phyloP scores from a whole-genome alignment of 805 yeast species.

The Scheffersomyces spartinae region DNA sequence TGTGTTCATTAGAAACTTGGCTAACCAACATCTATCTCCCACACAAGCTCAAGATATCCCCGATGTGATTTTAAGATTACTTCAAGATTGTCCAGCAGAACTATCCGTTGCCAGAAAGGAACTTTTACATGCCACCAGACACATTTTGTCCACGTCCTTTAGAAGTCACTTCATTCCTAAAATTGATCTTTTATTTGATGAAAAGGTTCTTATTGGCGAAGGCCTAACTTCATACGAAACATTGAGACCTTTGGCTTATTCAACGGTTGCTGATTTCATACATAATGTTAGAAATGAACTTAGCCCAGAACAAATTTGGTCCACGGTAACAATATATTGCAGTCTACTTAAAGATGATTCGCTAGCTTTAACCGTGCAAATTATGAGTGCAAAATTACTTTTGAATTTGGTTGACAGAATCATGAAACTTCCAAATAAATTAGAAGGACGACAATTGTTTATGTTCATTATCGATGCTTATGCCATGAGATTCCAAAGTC shows the following conservation, averaged over 20 bases:
- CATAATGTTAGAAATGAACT: constrained; percentile 84
- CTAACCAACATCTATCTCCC: constrained; percentile 42
- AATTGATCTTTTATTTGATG: constrained; percentile 76
- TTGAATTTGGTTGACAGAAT: constrained; percentile 84
- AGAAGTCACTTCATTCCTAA: constrained; percentile 74
- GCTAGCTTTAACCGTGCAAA: constrained; percentile 81
- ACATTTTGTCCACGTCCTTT: constrained; percentile 85
- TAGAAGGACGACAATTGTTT: constrained; percentile 74
- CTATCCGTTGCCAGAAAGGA: constrained; percentile 87
- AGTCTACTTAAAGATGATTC: constrained; percentile 69
- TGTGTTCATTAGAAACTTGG: constrained; percentile 75
- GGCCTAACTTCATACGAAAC: constrained; percentile 89
- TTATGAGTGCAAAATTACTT: constrained; percentile 88
- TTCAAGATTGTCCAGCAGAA: constrained; percentile 95
- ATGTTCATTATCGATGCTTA: constrained; percentile 82
- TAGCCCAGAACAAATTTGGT: constrained; percentile 74
- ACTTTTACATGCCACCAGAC: constrained; percentile 85
- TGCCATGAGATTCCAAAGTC: constrained; percentile 65
- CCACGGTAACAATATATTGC: constrained; percentile 76
- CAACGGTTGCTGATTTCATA: constrained; percentile 90
- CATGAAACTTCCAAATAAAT: constrained; percentile 66
- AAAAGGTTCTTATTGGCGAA: constrained; percentile 77
- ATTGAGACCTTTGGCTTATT: constrained; percentile 84
- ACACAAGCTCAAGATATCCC: constrained; percentile 52
- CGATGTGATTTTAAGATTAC: constrained; percentile 68